A percentile compares a stretch with the other conserved stretches of the same genome.
Evolutionary conservation across 169 alveolate species (phyloP).

Genomic region (Plasmodium vivax): DNA sequence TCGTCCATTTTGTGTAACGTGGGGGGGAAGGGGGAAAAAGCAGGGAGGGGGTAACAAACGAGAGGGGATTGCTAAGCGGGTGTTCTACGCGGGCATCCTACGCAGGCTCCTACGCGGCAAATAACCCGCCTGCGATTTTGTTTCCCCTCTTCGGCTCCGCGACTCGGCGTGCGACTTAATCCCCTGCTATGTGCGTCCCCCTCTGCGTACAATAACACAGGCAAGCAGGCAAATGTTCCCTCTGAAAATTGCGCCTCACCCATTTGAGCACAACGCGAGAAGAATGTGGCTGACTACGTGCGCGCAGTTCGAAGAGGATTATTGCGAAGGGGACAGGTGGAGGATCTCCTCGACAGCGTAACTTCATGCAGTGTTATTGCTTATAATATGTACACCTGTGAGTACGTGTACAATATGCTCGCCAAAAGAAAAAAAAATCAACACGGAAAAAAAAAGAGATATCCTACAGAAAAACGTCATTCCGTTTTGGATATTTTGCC

Average conservation of each 20-base stretch:
- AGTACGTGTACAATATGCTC: not conserved
- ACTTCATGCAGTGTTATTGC: not conserved
- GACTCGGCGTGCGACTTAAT: not conserved
- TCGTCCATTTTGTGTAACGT: conserved; percentile 33
- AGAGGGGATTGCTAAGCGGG: not conserved
- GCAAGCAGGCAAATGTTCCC: not conserved
- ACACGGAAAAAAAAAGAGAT: not conserved
- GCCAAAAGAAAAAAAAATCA: not conserved
- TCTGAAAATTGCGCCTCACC: not conserved
- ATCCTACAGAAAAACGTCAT: not conserved
- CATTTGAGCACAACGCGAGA: not conserved
- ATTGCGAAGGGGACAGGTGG: not conserved
- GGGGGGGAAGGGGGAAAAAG: not conserved
- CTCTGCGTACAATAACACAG: not conserved
- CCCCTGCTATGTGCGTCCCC: not conserved
- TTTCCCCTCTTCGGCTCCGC: not conserved
- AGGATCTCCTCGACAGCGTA: not conserved
- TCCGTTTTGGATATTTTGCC: not conserved
- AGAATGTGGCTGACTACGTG: not conserved
- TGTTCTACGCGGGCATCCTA: not conserved
- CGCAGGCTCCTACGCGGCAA: not conserved
- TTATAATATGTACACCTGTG: not conserved
- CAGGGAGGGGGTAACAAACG: not conserved
- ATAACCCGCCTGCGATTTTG: not conserved
- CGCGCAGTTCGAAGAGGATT: not conserved